Conservation (phyloP, 441 rosid genomes). For the Euphorbia celastroides region DNA sequence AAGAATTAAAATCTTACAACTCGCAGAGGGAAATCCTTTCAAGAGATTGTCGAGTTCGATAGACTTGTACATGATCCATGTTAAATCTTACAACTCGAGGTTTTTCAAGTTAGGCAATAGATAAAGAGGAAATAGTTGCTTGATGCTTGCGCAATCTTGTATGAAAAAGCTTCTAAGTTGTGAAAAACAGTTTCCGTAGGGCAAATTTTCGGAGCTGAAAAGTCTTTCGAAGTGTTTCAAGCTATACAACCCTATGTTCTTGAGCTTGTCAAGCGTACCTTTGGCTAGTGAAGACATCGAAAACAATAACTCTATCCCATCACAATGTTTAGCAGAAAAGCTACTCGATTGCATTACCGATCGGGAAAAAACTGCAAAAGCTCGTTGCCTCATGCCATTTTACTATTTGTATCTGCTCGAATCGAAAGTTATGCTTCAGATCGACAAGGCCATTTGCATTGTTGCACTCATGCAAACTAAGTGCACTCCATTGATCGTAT, state of each 20-base stretch:
- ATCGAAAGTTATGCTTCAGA: not conserved
- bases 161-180: not conserved
- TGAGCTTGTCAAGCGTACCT: not conserved
- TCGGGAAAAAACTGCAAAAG: not conserved
- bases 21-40: too few relatives aligned
- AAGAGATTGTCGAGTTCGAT: too few relatives aligned
- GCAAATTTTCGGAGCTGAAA: not conserved
- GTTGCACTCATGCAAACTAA: not conserved
- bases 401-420: not conserved
- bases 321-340: not conserved
- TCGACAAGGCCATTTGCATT: not conserved
- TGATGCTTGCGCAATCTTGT: not conserved
- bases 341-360: not conserved
- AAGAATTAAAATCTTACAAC: too few relatives aligned
- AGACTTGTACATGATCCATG: too few relatives aligned
- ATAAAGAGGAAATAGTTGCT: not conserved
- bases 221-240: not conserved
- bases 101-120: not conserved
- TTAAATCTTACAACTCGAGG: not conserved
- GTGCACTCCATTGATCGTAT: not conserved
- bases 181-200: not conserved
- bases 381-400: not conserved
- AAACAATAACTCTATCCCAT: slow-evolving; percentile 2
- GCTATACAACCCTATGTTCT: not conserved
- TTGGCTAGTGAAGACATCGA: not conserved